Conservation (phyloP, 2,329 filamentous ascomycete genomes). For the Ophiosphaerella narmari region DNA sequence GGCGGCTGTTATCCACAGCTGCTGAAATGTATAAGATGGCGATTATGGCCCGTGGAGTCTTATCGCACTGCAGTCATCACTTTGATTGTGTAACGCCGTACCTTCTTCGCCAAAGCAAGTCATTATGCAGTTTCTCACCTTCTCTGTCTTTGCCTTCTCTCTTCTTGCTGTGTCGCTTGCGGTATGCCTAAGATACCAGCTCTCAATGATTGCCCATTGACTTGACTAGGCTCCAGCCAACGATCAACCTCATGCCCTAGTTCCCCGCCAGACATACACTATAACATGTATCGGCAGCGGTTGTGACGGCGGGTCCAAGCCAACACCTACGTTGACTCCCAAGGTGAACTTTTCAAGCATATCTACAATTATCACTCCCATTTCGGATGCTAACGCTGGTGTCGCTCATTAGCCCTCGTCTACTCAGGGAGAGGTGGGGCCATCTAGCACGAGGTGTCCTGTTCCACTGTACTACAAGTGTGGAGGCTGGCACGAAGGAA, state of each 20-base stretch:
- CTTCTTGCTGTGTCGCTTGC: slow-evolving; percentile 22
- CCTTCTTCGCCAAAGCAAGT: neutral
- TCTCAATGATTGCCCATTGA: neutral
- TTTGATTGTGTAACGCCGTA: neutral
- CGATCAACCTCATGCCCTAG: slow-evolving; percentile 9
- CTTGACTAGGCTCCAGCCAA: slow-evolving; percentile 22
- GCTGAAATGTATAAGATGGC: slow-evolving; percentile 12
- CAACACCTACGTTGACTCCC: slow-evolving; percentile 6
- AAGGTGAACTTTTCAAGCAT: slow-evolving; percentile 3
- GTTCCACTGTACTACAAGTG: slow-evolving; percentile 40
- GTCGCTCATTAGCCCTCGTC: slow-evolving; percentile 9
- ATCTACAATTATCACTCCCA: too few relatives aligned
- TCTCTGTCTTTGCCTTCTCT: slow-evolving; percentile 15
- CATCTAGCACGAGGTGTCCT: slow-evolving; percentile 36
- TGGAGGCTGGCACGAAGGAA: slow-evolving; percentile 30
- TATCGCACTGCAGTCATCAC: neutral
- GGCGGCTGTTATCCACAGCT: neutral
- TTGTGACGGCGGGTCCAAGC: slow-evolving; percentile 16
- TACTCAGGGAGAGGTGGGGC: slow-evolving; percentile 19
- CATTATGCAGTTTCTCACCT: slow-evolving; percentile 25
- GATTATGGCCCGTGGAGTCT: neutral
- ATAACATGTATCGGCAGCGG: slow-evolving; percentile 31
- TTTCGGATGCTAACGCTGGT: slow-evolving; percentile 6
- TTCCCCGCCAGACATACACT: slow-evolving; percentile 33
- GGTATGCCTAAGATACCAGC: slow-evolving; percentile 12